phyloP scores from a whole-genome alignment of 179 eudicot genomes.

The Silene vulgaris region DNA sequence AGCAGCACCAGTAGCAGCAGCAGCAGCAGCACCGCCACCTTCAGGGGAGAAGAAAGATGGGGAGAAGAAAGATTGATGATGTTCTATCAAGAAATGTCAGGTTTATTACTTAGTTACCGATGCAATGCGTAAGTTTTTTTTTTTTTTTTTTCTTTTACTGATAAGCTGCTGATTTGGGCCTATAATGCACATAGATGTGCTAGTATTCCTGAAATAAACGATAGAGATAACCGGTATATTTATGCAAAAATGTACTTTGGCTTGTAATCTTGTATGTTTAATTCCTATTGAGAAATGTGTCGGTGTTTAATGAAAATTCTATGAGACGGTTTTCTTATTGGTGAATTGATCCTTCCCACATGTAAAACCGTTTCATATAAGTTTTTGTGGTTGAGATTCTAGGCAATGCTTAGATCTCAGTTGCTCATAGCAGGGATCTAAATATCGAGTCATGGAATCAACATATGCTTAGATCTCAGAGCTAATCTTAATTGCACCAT shows the following conservation, averaged over 20 bases:
- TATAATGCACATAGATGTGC: conserved; percentile 9
- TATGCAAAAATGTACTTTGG: not conserved
- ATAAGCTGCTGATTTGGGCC: not conserved
- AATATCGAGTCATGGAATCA: too few species aligned
- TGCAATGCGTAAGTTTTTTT: conserved; percentile 26
- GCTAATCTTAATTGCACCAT: too few species aligned
- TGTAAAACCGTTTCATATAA: too few species aligned
- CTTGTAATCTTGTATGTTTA: not conserved
- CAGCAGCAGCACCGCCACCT: conserved; percentile 15
- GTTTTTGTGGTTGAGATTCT: not conserved
- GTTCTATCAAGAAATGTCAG: not conserved
- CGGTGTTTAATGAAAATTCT: not conserved
- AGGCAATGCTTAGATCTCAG: not conserved
- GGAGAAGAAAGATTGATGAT: not conserved
- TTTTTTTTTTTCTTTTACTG: conserved; percentile 8
- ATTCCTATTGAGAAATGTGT: not conserved
- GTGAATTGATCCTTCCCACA: too few species aligned
- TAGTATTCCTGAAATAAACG: conserved; percentile 2
- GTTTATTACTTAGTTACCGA: not conserved
- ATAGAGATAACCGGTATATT: not conserved
- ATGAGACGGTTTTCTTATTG: not conserved
- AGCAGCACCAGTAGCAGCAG: conserved; percentile 16
- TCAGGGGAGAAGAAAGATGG: conserved; percentile 19
- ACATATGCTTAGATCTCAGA: too few species aligned
- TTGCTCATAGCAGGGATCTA: conserved; percentile 9